Evolutionary conservation across 2,329 filamentous ascomycete genomes (phyloP).

Genomic region (Penicillium hesseltinei): DNA sequence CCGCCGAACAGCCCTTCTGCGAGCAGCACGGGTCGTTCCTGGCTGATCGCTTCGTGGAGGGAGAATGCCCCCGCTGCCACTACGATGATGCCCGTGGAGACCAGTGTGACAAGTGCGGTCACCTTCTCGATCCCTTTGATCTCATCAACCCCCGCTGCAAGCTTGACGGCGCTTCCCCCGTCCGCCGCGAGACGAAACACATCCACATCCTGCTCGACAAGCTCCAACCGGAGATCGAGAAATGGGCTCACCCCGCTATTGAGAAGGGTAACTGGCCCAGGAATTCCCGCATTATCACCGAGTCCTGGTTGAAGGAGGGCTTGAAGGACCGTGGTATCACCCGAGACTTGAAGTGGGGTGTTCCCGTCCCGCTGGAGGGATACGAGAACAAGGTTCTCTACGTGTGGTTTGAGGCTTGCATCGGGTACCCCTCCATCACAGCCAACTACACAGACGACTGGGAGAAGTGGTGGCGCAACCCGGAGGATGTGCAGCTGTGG

Average conservation of each 20-base stretch:
- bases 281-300: conserved; percentile 46
- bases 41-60: conserved; percentile 68
- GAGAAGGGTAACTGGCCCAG: conserved; percentile 60
- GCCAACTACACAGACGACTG: conserved; percentile 83
- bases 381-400: conserved; percentile 82
- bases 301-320: conserved; percentile 64
- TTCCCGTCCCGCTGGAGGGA: conserved; percentile 57
- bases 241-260: conserved; percentile 73
- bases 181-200: conserved; percentile 81
- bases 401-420: conserved; percentile 89
- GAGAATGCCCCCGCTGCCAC: conserved; percentile 50
- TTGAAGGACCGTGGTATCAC: conserved; percentile 86
- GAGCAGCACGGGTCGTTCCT: conserved; percentile 64
- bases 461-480: conserved; percentile 93
- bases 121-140: conserved; percentile 69
- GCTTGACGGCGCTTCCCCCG: conserved; percentile 77
- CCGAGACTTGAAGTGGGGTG: conserved; percentile 88
- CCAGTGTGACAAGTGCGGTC: conserved; percentile 73
- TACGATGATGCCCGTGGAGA: conserved; percentile 70
- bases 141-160: conserved; percentile 88
- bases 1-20: conserved; percentile 87
- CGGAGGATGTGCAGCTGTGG: conserved; percentile 81
- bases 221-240: conserved; percentile 71
- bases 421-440: conserved; percentile 94
- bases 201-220: conserved; percentile 85